Evolutionary conservation across 2,329 filamentous ascomycete genomes (phyloP).

Genomic region (Colletotrichum trifolii): DNA sequence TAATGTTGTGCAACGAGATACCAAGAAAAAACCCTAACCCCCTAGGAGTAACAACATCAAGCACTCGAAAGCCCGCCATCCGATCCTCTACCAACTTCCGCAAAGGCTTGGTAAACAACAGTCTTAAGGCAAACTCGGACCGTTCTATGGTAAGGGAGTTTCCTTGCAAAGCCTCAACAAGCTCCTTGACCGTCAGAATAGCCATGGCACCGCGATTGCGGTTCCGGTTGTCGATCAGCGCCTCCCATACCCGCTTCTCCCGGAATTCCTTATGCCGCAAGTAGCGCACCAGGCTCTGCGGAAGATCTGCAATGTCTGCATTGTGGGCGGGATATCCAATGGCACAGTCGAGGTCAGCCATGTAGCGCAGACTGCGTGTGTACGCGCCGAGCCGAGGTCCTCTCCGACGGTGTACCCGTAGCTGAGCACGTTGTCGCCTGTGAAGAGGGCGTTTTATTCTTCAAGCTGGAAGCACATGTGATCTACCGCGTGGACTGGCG

Average conservation of each 20-base stretch:
- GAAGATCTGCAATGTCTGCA: slow-evolving; percentile 63
- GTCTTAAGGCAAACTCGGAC: no score
- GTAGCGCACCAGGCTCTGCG: slow-evolving; percentile 34
- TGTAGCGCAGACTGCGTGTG: slow-evolving; percentile 68
- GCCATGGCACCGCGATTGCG: neutral
- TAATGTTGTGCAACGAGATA: no score
- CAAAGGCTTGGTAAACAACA: no score
- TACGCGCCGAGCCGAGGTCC: slow-evolving; percentile 71
- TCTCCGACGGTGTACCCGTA: slow-evolving; percentile 81
- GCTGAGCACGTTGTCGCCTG: slow-evolving; percentile 79
- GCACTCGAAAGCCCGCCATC: no score
- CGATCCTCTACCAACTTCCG: no score
- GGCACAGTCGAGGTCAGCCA: slow-evolving; percentile 64
- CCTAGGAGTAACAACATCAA: no score
- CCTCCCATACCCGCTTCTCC: neutral
- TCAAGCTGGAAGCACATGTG: slow-evolving; percentile 73
- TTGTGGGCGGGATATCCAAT: slow-evolving; percentile 72
- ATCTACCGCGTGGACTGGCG: slow-evolving; percentile 77
- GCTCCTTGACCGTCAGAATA: neutral
- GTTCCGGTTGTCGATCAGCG: neutral
- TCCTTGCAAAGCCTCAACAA: neutral
- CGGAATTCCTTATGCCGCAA: neutral
- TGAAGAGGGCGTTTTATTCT: slow-evolving; percentile 77
- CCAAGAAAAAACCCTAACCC: no score
- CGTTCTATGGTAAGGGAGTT: no score